Evolutionary conservation across 768 basidiomycete species (phyloP).

Genomic region (Lentinula sp.): DNA sequence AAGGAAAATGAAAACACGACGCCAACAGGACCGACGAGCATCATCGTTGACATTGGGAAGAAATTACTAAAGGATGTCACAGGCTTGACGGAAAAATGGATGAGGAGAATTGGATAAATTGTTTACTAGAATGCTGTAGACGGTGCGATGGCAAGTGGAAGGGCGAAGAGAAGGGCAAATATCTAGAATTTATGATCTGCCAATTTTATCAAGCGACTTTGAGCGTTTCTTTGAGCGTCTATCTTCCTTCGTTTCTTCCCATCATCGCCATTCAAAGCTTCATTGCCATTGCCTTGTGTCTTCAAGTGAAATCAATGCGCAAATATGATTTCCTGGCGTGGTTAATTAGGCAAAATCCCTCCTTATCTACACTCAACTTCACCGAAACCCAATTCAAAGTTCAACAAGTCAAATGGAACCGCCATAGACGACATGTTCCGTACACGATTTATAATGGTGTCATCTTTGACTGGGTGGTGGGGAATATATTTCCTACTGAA

Average conservation of each 20-base stretch:
- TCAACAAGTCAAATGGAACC: neutral
- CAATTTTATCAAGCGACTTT: too few relatives aligned
- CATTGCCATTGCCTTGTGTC: too few relatives aligned
- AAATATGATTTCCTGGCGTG: neutral
- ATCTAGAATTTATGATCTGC: too few relatives aligned
- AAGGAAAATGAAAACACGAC: slow-evolving; percentile 21
- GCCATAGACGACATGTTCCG: neutral
- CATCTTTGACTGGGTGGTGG: neutral
- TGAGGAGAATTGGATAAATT: neutral
- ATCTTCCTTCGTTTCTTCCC: too few relatives aligned
- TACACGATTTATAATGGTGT: neutral
- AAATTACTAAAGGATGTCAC: slow-evolving; percentile 15
- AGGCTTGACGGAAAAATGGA: neutral
- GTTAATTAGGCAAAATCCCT: neutral
- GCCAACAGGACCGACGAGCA: slow-evolving; percentile 23
- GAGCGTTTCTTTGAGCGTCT: too few relatives aligned
- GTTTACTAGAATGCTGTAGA: slow-evolving; percentile 18
- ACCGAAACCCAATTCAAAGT: neutral
- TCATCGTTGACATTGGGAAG: slow-evolving; percentile 25
- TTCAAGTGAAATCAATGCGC: neutral
- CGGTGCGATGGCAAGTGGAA: slow-evolving; percentile 24
- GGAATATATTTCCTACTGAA: neutral
- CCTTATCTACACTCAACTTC: neutral
- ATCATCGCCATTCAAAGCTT: too few relatives aligned
- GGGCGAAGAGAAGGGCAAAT: slow-evolving; percentile 21